phyloP scores from a whole-genome alignment of 139 green algal species.

The Zygnema cylindricum region DNA sequence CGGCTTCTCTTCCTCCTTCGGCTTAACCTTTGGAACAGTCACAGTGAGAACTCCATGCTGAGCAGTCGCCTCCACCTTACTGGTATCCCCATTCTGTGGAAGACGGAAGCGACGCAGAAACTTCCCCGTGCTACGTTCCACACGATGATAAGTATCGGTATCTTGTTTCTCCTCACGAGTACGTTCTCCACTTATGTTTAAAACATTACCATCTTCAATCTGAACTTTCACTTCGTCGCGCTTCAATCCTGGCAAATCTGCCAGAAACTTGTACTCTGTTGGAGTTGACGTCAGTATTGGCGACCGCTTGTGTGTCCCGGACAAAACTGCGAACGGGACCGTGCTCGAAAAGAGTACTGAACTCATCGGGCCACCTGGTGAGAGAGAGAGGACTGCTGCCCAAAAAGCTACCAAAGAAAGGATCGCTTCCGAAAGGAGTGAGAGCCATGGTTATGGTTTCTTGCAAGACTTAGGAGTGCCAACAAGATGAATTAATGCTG shows the following conservation, averaged over 20 bases:
- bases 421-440: neutral
- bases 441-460: too few species aligned
- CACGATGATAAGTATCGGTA: constrained; percentile 43
- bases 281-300: constrained; percentile 43
- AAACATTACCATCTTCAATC: constrained; percentile 50
- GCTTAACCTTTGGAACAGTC: constrained; percentile 51
- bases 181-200: constrained; percentile 54
- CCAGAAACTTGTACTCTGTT: constrained; percentile 38
- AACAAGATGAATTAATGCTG: too few species aligned
- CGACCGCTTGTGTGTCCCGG: constrained; percentile 12
- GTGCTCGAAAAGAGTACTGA: constrained; percentile 51
- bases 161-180: constrained; percentile 50
- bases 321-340: constrained; percentile 9
- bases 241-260: constrained; percentile 49
- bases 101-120: constrained; percentile 49
- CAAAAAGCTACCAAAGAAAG: too few species aligned
- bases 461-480: too few species aligned
- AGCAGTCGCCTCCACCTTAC: constrained; percentile 34
- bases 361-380: constrained; percentile 37
- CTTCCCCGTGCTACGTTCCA: constrained; percentile 54
- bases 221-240: constrained; percentile 59
- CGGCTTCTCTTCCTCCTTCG: constrained; percentile 37
- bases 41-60: constrained; percentile 60
- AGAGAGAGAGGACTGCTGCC: constrained; percentile 17
- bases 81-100: constrained; percentile 42